A percentile compares a stretch with the other conserved stretches of the same genome.
Conservation (phyloP, 140 eudicot species). For the Stevia rebaudiana region DNA sequence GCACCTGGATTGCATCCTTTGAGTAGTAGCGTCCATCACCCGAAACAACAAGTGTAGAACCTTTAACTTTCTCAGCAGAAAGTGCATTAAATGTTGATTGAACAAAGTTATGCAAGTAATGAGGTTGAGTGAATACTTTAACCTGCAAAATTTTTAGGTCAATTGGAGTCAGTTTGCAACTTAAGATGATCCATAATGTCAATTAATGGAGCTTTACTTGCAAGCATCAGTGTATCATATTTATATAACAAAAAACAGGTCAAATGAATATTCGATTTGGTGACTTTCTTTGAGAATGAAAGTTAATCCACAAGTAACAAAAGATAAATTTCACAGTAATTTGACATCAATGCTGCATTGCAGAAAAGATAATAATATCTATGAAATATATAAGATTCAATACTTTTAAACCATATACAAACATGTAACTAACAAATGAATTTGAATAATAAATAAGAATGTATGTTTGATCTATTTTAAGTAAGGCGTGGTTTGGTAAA, state of each 20-base stretch:
- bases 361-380: neutral
- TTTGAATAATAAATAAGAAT: neutral
- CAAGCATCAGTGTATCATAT: neutral
- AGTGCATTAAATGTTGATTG: slow-evolving; percentile 88
- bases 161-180: neutral
- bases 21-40: slow-evolving; percentile 98
- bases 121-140: slow-evolving; percentile 86
- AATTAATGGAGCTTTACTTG: neutral
- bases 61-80: slow-evolving; percentile 77
- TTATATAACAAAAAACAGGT: neutral
- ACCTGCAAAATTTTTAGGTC: slow-evolving; percentile 55
- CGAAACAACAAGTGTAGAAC: slow-evolving; percentile 94
- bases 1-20: slow-evolving; percentile 89
- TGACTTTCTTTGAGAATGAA: neutral
- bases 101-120: slow-evolving; percentile 88
- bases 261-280: neutral
- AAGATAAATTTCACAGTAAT: neutral
- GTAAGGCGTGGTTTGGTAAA: neutral
- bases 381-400: neutral
- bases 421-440: neutral
- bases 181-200: neutral
- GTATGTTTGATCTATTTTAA: neutral
- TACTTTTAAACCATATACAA: neutral
- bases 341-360: neutral
- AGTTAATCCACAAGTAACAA: neutral